A percentile compares a stretch with the other conserved stretches of the same genome.
Evolutionary conservation across 2,329 filamentous ascomycete genomes (phyloP).

Genomic region (Diaporthe helianthi): DNA sequence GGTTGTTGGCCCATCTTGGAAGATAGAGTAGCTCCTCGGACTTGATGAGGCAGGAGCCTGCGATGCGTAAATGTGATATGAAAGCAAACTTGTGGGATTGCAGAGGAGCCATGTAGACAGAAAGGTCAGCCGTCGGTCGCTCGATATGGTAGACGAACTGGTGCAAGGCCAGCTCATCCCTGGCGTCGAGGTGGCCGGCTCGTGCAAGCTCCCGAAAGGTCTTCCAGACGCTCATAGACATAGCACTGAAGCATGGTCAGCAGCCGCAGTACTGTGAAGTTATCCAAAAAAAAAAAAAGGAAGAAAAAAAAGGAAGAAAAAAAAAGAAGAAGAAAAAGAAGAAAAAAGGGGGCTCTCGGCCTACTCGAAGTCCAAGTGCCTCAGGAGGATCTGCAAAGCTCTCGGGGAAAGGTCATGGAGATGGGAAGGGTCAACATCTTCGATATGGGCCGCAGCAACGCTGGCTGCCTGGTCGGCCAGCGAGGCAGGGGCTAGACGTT

Average conservation of each 20-base stretch:
- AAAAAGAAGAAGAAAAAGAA: too few species aligned
- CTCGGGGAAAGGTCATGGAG: not conserved
- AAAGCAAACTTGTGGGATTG: slow-evolving; percentile 21
- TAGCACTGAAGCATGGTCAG: not conserved
- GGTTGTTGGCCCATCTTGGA: slow-evolving; percentile 19
- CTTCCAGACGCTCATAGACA: slow-evolving; percentile 14
- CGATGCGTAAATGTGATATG: slow-evolving; percentile 28
- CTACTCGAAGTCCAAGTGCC: slow-evolving; percentile 19
- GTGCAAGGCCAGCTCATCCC: not conserved
- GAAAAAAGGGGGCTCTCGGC: too few species aligned
- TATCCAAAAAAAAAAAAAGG: too few species aligned
- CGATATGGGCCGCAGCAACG: slow-evolving; percentile 3
- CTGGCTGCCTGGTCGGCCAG: slow-evolving; percentile 15
- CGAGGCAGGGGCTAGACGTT: not conserved
- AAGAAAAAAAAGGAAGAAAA: too few species aligned
- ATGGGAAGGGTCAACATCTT: not conserved
- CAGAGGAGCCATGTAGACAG: slow-evolving; percentile 25
- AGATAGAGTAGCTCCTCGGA: slow-evolving; percentile 24
- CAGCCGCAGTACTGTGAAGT: not conserved
- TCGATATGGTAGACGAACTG: slow-evolving; percentile 2
- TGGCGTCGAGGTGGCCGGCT: not conserved
- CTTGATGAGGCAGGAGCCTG: slow-evolving; percentile 21
- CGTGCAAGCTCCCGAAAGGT: not conserved
- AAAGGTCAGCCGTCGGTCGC: slow-evolving; percentile 14
- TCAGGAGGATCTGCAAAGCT: slow-evolving; percentile 5